Evolutionary conservation across 495 filamentous ascomycete species (phyloP).

Genomic region (Daldinia decipiens): DNA sequence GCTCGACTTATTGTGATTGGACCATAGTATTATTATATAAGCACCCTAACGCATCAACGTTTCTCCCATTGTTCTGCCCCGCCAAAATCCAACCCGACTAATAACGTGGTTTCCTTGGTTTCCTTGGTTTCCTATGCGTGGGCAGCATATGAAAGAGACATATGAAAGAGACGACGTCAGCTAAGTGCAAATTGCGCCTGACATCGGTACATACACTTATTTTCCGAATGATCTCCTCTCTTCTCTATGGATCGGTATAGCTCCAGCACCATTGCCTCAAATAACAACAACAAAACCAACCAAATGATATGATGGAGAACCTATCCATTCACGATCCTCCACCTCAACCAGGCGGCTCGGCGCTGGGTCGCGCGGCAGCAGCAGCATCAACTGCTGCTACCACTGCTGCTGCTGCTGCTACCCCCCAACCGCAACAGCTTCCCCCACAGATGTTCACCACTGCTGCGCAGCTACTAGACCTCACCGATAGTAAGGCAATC

Average conservation of each 20-base stretch:
- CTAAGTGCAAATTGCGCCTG: not conserved
- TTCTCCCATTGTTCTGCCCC: conserved; percentile 14
- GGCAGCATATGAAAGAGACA: not conserved
- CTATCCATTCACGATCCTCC: conserved; percentile 57
- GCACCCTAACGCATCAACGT: conserved; percentile 27
- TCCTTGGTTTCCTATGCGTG: not conserved
- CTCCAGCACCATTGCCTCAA: conserved; percentile 12
- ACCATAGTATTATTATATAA: conserved; percentile 2
- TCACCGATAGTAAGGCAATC: conserved; percentile 87
- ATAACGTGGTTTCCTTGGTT: conserved; percentile 9
- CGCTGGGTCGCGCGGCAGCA: conserved; percentile 44
- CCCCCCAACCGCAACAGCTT: conserved; percentile 65
- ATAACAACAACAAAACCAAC: conserved; percentile 9
- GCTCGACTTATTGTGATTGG: too few relatives aligned
- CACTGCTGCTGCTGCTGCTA: conserved; percentile 73
- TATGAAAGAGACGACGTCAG: conserved; percentile 8
- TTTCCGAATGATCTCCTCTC: not conserved
- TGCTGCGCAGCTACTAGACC: conserved; percentile 89
- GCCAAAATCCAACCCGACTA: not conserved
- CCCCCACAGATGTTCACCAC: conserved; percentile 98
- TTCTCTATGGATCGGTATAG: conserved; percentile 39
- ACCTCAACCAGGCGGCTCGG: conserved; percentile 47
- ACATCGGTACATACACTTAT: not conserved
- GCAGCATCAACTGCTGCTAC: conserved; percentile 61
- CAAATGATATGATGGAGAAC: conserved; percentile 60